A percentile compares a stretch with the other conserved stretches of the same genome.
phyloP scores from a whole-genome alignment of 2,329 filamentous ascomycete genomes.

The Colletotrichum abscissum region DNA sequence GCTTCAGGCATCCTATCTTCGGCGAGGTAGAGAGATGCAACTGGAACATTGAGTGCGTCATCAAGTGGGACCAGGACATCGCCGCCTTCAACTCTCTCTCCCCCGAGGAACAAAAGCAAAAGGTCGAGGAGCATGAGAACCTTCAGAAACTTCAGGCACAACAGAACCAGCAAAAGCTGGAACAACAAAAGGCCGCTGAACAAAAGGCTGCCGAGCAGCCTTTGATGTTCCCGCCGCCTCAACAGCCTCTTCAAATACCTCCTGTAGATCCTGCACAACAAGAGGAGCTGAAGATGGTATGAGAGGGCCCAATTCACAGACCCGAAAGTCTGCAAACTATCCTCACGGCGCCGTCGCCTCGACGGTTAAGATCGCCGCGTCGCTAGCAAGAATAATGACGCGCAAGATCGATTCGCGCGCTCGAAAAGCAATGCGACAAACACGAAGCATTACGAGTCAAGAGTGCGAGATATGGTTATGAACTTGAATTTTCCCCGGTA shows the following conservation, averaged over 20 bases:
- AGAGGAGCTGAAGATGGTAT: conserved; percentile 20
- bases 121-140: conserved; percentile 51
- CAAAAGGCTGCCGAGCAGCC: neutral
- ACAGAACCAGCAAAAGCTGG: conserved; percentile 48
- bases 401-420: neutral
- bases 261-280: neutral
- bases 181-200: conserved; percentile 24
- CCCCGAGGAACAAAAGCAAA: conserved; percentile 68
- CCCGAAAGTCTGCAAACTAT: too few relatives aligned
- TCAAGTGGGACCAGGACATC: conserved; percentile 73
- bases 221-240: neutral
- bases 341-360: neutral
- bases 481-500: neutral
- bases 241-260: conserved; percentile 2
- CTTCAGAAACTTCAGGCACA: conserved; percentile 34
- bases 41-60: conserved; percentile 74
- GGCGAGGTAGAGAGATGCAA: conserved; percentile 79
- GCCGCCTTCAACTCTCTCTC: conserved; percentile 68
- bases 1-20: conserved; percentile 75
- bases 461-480: neutral
- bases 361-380: too few relatives aligned
- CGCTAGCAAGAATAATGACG: too few relatives aligned
- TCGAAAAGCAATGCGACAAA: neutral
- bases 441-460: neutral
- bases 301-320: neutral